phyloP scores from a whole-genome alignment of 2,329 filamentous ascomycete species.

The Parastagonospora nodorum region DNA sequence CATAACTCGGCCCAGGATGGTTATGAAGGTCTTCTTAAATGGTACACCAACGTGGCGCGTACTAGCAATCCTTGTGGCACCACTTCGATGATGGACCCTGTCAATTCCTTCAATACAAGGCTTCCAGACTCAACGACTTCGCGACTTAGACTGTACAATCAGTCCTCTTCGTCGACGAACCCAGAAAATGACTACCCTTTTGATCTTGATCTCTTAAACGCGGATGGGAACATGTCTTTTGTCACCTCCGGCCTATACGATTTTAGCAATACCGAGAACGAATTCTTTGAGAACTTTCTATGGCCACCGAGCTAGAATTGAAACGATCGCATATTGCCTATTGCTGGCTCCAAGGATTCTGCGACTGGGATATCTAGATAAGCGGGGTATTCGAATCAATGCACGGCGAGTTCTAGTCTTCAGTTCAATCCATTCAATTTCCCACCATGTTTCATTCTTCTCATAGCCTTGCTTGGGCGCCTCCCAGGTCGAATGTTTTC shows the following conservation, averaged over 20 bases:
- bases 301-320: conserved; percentile 1
- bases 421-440: background rate
- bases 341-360: too few species aligned
- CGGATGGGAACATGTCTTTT: conserved; percentile 10
- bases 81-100: too few species aligned
- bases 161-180: background rate
- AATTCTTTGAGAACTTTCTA: conserved; percentile 10
- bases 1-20: conserved; percentile 1
- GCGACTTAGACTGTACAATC: background rate
- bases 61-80: background rate
- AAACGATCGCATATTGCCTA: background rate
- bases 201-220: conserved; percentile 12
- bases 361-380: background rate
- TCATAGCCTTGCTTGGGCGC: conserved; percentile 3
- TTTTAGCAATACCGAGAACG: conserved; percentile 6
- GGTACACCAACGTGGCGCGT: conserved; percentile 8
- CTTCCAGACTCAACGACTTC: background rate
- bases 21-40: conserved; percentile 9
- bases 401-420: background rate
- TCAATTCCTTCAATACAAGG: too few species aligned
- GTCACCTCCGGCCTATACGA: conserved; percentile 11
- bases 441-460: background rate
- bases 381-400: background rate
- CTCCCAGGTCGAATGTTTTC: background rate
- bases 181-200: conserved; percentile 10